Base-by-base conservation (phyloP, 495 filamentous ascomycete genomes). In the Xylaria telfairii region DNA sequence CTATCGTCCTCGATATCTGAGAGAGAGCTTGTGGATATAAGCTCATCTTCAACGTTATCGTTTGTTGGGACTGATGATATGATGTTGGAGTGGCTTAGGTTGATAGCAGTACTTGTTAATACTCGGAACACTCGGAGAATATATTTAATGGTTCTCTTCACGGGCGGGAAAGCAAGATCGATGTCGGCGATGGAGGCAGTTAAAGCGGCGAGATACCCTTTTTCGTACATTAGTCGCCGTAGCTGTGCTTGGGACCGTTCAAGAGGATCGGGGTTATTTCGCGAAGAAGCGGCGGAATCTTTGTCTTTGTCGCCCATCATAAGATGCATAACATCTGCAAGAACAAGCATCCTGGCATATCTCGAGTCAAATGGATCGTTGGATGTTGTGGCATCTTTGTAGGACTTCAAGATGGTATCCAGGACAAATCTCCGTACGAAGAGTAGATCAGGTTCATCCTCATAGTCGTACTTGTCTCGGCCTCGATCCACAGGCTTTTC, bases 181-280 rank as follows among this genome's bases (percentile, higher is more conserved):
- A 99, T 91, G 73, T 99, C 96, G 15, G 96, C 94, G 73, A 98
- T 92, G 10, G 96, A 97, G n/a, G 88, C 86, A 4, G 95, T 97
- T 49, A 99, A 82, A 6, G 93, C 89, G 30, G 90, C 84, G 65
- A 98, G 93, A 79, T 96, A 98, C 65, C 95, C 93, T 78, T 97
- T 98, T 80, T 98, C 96, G 72, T 97, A 97, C 96, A 99, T 99
- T 47, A 97, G 88, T 74, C 92, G 94, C 21, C 91, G 92, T 70
- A 99, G 87, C 72, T 95, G 92, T 74, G 90, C 88, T 47, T 92
- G 88, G 5, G 90, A 87, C 12, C 83, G 72, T 24, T 78, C 81
- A 44, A 83, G 62, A 17, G 77, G 44, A 19, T 77, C 73, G 37
- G 74, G 64, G 47, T 39, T 28, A 76, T 53, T 51, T 60, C 76